A percentile compares a stretch with the other conserved stretches of the same genome.
phyloP scores from a whole-genome alignment of 2,329 filamentous ascomycete species.

The Colletotrichum sidae region DNA sequence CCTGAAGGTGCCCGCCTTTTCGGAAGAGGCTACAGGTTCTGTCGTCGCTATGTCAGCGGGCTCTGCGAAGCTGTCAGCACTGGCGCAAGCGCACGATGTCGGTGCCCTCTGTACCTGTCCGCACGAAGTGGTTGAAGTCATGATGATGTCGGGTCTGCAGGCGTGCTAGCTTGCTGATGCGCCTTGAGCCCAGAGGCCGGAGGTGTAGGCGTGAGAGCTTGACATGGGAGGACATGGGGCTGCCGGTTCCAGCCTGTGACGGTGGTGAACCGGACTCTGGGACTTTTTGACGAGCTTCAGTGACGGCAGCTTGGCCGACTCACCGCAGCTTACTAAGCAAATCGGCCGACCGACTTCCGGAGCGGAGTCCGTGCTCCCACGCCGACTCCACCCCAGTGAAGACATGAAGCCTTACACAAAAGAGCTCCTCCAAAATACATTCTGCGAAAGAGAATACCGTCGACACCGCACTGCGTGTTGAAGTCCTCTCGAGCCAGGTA shows the following conservation, averaged over 20 bases:
- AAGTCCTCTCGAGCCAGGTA: too few species aligned
- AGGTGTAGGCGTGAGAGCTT: slow-evolving; percentile 32
- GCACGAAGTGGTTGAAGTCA: slow-evolving; percentile 37
- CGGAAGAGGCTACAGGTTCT: neutral
- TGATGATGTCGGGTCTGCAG: slow-evolving; percentile 4
- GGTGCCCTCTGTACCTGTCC: slow-evolving; percentile 14
- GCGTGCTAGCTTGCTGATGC: neutral
- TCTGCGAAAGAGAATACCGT: too few species aligned
- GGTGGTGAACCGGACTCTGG: slow-evolving; percentile 9
- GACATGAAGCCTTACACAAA: too few species aligned
- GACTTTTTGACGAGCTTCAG: neutral
- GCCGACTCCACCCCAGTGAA: too few species aligned
- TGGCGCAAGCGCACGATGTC: neutral
- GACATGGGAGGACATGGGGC: slow-evolving; percentile 37
- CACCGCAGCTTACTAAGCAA: slow-evolving; percentile 24
- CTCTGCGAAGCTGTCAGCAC: slow-evolving; percentile 13
- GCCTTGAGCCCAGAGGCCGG: slow-evolving; percentile 9
- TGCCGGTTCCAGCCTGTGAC: slow-evolving; percentile 14
- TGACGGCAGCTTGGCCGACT: neutral
- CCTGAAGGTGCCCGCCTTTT: slow-evolving; percentile 45
- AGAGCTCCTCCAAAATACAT: too few species aligned
- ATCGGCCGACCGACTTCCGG: neutral
- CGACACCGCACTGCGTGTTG: too few species aligned
- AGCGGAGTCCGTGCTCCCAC: too few species aligned
- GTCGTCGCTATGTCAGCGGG: neutral